phyloP scores from a whole-genome alignment of 2,329 filamentous ascomycete species.

The Alternaria novae-zelandiae region DNA sequence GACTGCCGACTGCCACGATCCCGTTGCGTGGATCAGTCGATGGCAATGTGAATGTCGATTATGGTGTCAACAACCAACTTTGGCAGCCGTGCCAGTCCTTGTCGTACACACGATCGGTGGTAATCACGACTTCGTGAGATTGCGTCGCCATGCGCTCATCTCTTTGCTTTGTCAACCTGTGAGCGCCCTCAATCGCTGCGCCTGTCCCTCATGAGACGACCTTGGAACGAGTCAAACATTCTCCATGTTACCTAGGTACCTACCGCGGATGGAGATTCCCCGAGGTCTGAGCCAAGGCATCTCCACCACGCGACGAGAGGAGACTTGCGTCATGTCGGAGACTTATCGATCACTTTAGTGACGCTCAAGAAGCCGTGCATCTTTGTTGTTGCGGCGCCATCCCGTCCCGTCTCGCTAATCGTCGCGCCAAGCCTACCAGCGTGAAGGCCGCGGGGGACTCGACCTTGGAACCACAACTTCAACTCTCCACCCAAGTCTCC shows the following conservation, averaged over 20 bases:
- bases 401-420: slow-evolving; percentile 7
- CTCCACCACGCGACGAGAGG: not conserved
- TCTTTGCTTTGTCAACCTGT: not conserved
- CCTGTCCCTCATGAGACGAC: not conserved
- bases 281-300: not conserved
- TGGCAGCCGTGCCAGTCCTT: not conserved
- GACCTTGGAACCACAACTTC: slow-evolving; percentile 1
- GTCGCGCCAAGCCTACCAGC: slow-evolving; percentile 1
- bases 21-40: not conserved
- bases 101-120: not conserved
- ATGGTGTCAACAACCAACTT: not conserved
- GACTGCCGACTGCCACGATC: not conserved
- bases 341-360: not conserved
- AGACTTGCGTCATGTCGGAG: not conserved
- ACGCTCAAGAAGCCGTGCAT: not conserved
- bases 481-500: not conserved
- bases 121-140: not conserved
- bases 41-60: not conserved
- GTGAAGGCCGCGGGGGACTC: not conserved
- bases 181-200: not conserved
- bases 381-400: slow-evolving; percentile 1
- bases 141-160: not conserved
- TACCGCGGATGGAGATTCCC: not conserved
- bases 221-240: not conserved
- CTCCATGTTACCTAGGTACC: not conserved